Base-by-base conservation (phyloP, 768 basidiomycete species). In the Lactifluus hygrophoroides region DNA sequence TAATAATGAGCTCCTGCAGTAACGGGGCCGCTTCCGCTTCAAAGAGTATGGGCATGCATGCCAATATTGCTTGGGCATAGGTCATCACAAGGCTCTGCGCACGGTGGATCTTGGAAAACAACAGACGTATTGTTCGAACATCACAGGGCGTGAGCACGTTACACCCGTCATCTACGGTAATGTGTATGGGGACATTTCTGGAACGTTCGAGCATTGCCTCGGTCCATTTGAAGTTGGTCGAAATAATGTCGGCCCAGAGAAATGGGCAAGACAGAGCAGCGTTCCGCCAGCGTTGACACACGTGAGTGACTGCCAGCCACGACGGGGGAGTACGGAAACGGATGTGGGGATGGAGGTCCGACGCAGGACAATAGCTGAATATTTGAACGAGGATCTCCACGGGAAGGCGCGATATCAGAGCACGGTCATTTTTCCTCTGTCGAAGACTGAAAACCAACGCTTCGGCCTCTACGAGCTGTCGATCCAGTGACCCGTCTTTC, bases 201-300 rank as follows among this genome's bases (percentile, higher is more conserved):
- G 60, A 62, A 28, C 60, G 60, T 37, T 53, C 23, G 28, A 62
- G 60, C 60, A 62, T 62, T 17, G 47, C 60, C 16, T 48, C 47
- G 11, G 60, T 19, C 60, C 60, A 62, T n/a, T 35, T 30, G 47
- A 42, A 49, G 51, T 50, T 62, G 30, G 57, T 62, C 5, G 60
- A 53, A 51, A 60, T 60, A 2, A 59, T 52, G 28, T 59, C 57
- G 50, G 38, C 51, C 60, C 60, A 62, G 37, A 62, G 57, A 28
- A 34, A 54, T 3, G 60, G 58, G 34, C 51, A 62, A 7, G 51
- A 52, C 6, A 62, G 38, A 9, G 60, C 58, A 2, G 58, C 51
- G 45, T 50, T 27, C 25, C 60, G 60, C 60, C 60, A 62, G 28
- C 60, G 60, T 25, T 53, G 60, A 35, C 60, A 62, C 21, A 62